phyloP scores from a whole-genome alignment of 768 basidiomycete genomes.

The Thelephora aurantiotincta region DNA sequence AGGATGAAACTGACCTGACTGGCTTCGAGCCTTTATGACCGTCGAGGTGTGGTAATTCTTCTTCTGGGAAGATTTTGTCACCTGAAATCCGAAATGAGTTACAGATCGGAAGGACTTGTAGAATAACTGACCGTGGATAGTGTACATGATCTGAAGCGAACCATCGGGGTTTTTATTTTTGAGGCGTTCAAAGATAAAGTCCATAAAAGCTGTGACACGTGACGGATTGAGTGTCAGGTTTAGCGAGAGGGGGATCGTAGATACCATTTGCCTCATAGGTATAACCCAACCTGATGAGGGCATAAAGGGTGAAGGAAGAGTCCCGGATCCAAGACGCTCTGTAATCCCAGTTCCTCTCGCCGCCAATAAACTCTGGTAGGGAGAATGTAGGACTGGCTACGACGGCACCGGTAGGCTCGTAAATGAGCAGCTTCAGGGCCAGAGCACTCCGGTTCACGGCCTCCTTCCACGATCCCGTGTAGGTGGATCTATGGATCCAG shows the following conservation, averaged over 20 bases:
- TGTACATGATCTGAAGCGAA: constrained; percentile 94
- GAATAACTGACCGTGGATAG: constrained; percentile 58
- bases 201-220: constrained; percentile 54
- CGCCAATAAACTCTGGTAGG: constrained; percentile 84
- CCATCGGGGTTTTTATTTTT: constrained; percentile 81
- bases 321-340: constrained; percentile 88
- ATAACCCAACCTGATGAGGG: constrained; percentile 85
- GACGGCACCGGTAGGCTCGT: constrained; percentile 86
- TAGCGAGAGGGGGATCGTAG: constrained; percentile 7
- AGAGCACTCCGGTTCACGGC: constrained; percentile 85
- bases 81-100: constrained; percentile 8
- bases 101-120: not conserved
- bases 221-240: not conserved
- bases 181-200: constrained; percentile 79
- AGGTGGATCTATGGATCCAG: constrained; percentile 85
- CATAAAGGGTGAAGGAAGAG: constrained; percentile 90
- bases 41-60: constrained; percentile 79
- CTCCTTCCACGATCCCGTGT: constrained; percentile 92
- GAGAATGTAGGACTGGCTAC: constrained; percentile 95
- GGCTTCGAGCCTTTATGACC: constrained; percentile 80
- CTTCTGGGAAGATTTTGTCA: constrained; percentile 63
- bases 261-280: constrained; percentile 84
- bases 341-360: constrained; percentile 64
- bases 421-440: constrained; percentile 88
- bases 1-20: constrained; percentile 32